phyloP scores from a whole-genome alignment of 345 rosid genomes.

The Atalantia buxifolia region DNA sequence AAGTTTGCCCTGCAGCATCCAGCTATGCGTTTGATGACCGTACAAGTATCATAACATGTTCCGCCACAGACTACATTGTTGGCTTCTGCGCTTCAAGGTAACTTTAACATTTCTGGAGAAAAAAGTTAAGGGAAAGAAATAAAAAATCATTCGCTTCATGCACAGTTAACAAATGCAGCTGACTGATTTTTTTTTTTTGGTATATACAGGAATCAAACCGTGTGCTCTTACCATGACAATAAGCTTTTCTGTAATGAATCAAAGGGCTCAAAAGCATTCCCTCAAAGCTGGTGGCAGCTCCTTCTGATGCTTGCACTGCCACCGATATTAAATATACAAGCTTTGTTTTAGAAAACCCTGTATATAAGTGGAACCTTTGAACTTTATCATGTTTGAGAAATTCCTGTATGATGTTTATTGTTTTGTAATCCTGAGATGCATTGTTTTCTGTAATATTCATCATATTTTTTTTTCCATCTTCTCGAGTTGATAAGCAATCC shows the following conservation, averaged over 20 bases:
- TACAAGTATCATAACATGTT: conserved; percentile 52
- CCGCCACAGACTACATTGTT: conserved; percentile 40
- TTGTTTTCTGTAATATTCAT: neutral
- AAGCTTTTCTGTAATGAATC: conserved; percentile 31
- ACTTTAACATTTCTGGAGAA: neutral
- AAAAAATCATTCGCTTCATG: neutral
- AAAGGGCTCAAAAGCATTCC: conserved; percentile 11
- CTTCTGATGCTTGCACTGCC: conserved; percentile 22
- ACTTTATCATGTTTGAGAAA: neutral
- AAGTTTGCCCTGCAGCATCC: conserved; percentile 57
- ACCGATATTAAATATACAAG: conserved; percentile 6
- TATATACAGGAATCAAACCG: conserved; percentile 30
- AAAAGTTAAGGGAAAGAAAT: neutral
- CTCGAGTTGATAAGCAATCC: neutral
- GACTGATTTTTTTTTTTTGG: neutral
- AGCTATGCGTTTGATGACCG: conserved; percentile 53
- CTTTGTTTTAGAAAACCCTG: conserved; percentile 15
- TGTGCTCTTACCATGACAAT: conserved; percentile 34
- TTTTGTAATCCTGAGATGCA: neutral
- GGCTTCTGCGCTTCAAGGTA: conserved; percentile 61
- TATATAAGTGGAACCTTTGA: neutral
- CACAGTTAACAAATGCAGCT: neutral
- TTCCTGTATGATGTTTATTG: neutral
- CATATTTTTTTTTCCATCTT: neutral
- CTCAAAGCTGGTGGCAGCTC: conserved; percentile 28